These are phyloP conservation scores for Aspergillaceae sp. DNA, from an alignment of 2,329 filamentous ascomycete genomes.

Conservation along the genomic window DNA sequence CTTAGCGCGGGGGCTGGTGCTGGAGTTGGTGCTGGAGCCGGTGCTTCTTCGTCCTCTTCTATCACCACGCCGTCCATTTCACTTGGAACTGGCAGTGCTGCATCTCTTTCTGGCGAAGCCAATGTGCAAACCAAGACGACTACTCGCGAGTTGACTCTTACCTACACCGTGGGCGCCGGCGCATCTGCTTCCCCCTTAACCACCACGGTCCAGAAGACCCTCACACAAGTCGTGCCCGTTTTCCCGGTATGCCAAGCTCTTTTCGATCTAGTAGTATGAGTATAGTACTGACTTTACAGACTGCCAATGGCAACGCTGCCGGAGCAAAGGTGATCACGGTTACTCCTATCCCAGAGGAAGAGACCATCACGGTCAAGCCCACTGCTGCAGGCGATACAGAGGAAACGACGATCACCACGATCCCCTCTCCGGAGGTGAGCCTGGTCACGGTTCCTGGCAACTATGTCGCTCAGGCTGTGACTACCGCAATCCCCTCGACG, in stretches of 20 bases:
- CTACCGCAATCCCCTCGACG: slow-evolving; percentile 19
- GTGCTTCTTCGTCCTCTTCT: slow-evolving; percentile 1
- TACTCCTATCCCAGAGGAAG: background rate
- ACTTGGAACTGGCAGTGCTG: slow-evolving; percentile 14
- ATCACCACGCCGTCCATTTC: slow-evolving; percentile 9
- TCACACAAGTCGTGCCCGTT: slow-evolving; percentile 13
- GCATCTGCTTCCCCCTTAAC: slow-evolving; percentile 29
- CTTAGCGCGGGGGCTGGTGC: too few species aligned
- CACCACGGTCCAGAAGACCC: slow-evolving; percentile 29
- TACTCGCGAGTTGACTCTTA: slow-evolving; percentile 24
- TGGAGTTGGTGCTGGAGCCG: too few species aligned
- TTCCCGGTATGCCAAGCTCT: slow-evolving; percentile 1
- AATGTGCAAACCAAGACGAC: slow-evolving; percentile 8
- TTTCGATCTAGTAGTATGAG: slow-evolving; percentile 17
- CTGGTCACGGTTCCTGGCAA: background rate
- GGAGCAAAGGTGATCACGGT: background rate
- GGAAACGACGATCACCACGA: background rate
- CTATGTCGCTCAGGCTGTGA: slow-evolving; percentile 11
- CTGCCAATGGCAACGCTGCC: background rate
- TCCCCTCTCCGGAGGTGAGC: background rate
- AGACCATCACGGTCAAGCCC: background rate
- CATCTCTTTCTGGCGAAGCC: background rate
- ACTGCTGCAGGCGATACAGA: background rate
- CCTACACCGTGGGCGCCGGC: slow-evolving; percentile 33
- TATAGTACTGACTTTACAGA: background rate